phyloP scores from a whole-genome alignment of 1,284 basidiomycete species.

The Ganoderma boninense region DNA sequence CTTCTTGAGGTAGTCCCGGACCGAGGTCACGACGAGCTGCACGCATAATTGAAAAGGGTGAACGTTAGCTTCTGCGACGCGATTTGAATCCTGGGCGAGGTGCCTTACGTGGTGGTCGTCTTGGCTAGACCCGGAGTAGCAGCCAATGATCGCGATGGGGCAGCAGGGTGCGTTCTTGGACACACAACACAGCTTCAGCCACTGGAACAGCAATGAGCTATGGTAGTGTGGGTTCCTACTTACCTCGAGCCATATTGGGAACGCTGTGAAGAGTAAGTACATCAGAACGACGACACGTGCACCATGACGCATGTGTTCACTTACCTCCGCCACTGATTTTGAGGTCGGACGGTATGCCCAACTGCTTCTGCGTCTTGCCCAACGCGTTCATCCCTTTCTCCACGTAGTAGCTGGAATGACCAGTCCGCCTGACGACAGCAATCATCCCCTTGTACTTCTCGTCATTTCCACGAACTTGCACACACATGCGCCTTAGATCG shows the following conservation, averaged over 20 bases:
- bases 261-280: conserved; percentile 54
- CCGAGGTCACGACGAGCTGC: conserved; percentile 69
- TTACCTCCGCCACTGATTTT: conserved; percentile 78
- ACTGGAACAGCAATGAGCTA: neutral
- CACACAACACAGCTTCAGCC: conserved; percentile 19
- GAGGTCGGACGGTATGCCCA: conserved; percentile 70
- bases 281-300: neutral
- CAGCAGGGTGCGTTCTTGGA: conserved; percentile 80
- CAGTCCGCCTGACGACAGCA: conserved; percentile 78
- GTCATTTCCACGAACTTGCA: conserved; percentile 3
- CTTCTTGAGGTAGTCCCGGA: conserved; percentile 77
- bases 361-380: conserved; percentile 77
- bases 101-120: conserved; percentile 78
- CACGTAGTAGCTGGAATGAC: conserved; percentile 83
- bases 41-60: no score
- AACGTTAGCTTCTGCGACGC: neutral
- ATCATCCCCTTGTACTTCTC: conserved; percentile 63
- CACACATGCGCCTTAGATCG: neutral
- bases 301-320: conserved; percentile 50
- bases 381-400: conserved; percentile 84
- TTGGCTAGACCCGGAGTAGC: conserved; percentile 81
- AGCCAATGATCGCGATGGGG: conserved; percentile 80
- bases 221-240: conserved; percentile 39
- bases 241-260: conserved; percentile 86
- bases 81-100: neutral